These are phyloP conservation scores for Quercus cerris DNA, from an alignment of 306 rosid species.

Conservation along the genomic window DNA sequence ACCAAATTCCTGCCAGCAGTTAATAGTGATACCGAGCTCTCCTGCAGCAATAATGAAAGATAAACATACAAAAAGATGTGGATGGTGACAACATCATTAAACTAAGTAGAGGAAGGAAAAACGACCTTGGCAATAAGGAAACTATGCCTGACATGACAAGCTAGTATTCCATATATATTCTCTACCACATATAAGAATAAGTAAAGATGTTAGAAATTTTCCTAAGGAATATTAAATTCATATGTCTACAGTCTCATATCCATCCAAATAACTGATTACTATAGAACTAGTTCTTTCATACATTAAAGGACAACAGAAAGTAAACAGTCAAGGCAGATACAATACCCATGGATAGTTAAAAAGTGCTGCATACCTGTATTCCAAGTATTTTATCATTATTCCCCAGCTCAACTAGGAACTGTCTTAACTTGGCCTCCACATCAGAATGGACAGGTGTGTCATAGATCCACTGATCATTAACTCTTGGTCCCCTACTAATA, in stretches of 20 bases:
- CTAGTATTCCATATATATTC: background rate
- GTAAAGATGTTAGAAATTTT: background rate
- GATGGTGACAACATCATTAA: background rate
- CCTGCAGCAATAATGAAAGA: background rate
- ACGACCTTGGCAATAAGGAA: background rate
- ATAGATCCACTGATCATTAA: constrained; percentile 77
- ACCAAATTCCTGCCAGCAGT: background rate
- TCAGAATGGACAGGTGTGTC: constrained; percentile 76
- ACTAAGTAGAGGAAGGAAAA: background rate
- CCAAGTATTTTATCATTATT: constrained; percentile 84
- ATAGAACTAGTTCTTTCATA: background rate
- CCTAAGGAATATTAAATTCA: background rate
- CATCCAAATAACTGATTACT: background rate
- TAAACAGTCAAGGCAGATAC: too few relatives aligned
- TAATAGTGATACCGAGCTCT: background rate
- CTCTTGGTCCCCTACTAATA: constrained; percentile 62
- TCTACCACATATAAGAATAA: background rate
- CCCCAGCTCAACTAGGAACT: constrained; percentile 70
- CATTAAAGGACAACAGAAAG: background rate
- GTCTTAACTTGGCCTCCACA: constrained; percentile 83
- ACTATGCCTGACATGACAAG: background rate
- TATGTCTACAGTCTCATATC: background rate
- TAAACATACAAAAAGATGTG: background rate
- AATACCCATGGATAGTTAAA: background rate
- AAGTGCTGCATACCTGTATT: constrained; percentile 62